Evolutionary conservation across 208 protist genomes (phyloP).

Genomic region (Leishmania aethiopica): DNA sequence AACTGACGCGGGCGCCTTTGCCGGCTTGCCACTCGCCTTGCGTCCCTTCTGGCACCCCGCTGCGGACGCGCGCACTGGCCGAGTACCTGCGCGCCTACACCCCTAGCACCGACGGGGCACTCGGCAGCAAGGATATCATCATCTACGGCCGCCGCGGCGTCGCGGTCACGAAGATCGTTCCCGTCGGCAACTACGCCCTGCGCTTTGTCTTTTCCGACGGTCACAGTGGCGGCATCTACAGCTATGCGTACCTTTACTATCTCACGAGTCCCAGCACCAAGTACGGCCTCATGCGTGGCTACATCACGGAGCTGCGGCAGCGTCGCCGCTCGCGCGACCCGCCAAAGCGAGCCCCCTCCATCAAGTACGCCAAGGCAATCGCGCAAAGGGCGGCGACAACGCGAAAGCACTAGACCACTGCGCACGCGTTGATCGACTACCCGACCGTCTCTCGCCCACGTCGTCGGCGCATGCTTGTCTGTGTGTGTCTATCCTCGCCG

Average conservation of each 20-base stretch:
- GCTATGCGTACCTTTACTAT: constrained; percentile 84
- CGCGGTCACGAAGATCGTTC: constrained; percentile 72
- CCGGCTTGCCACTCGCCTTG: background rate
- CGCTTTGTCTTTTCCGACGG: constrained; percentile 87
- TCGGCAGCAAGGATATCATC: constrained; percentile 39
- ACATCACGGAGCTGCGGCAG: constrained; percentile 55
- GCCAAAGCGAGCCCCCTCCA: constrained; percentile 57
- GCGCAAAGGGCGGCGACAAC: background rate
- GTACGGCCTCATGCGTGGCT: constrained; percentile 80
- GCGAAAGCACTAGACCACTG: background rate
- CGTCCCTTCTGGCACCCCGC: background rate
- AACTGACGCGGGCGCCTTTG: background rate
- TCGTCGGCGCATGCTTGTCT: background rate
- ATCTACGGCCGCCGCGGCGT: constrained; percentile 85
- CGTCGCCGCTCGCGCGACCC: constrained; percentile 70
- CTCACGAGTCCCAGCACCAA: constrained; percentile 49
- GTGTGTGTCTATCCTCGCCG: background rate
- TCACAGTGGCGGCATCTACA: constrained; percentile 85
- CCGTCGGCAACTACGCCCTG: constrained; percentile 86
- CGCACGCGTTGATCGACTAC: background rate
- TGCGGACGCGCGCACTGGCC: constrained; percentile 63
- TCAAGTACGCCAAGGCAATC: background rate
- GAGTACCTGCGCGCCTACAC: constrained; percentile 88
- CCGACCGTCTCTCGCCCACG: background rate
- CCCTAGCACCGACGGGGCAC: constrained; percentile 80